Conservation (phyloP, 257 asterid genomes). For the Forsythia viridissima region DNA sequence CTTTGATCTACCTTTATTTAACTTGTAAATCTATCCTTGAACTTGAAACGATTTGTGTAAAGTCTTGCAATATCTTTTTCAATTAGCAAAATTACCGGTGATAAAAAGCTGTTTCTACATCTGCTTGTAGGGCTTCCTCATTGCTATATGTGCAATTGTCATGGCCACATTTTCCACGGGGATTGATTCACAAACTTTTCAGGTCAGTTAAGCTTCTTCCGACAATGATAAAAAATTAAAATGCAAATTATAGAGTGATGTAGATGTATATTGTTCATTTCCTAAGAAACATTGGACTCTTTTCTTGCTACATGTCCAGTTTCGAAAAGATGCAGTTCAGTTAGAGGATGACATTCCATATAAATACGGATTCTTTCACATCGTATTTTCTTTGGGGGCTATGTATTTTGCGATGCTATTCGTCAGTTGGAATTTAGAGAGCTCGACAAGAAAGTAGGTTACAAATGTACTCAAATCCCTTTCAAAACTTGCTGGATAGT, state of each 20-base stretch:
- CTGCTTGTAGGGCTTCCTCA: constrained; percentile 63
- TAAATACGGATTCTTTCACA: constrained; percentile 82
- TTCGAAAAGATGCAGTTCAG: constrained; percentile 48
- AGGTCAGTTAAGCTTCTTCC: constrained; percentile 41
- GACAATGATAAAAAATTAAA: no score
- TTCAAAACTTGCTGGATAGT: neutral
- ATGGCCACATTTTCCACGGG: constrained; percentile 95
- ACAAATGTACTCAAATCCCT: neutral
- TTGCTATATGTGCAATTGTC: constrained; percentile 80
- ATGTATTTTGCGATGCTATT: constrained; percentile 95
- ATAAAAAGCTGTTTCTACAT: no score
- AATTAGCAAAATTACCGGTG: no score
- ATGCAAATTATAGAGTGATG: neutral
- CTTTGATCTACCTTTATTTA: neutral
- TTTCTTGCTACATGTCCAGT: constrained; percentile 38
- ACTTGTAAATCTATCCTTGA: neutral
- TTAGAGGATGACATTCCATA: constrained; percentile 75
- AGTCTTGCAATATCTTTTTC: neutral
- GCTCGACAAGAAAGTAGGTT: constrained; percentile 71
- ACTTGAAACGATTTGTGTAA: neutral
- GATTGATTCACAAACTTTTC: constrained; percentile 87
- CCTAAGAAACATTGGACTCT: neutral
- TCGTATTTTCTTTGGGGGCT: constrained; percentile 83
- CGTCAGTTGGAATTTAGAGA: constrained; percentile 88
- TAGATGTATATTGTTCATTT: neutral